These are phyloP conservation scores for Ganoderma lingzhi DNA, from an alignment of 1,284 basidiomycete genomes.

Conservation along the genomic window DNA sequence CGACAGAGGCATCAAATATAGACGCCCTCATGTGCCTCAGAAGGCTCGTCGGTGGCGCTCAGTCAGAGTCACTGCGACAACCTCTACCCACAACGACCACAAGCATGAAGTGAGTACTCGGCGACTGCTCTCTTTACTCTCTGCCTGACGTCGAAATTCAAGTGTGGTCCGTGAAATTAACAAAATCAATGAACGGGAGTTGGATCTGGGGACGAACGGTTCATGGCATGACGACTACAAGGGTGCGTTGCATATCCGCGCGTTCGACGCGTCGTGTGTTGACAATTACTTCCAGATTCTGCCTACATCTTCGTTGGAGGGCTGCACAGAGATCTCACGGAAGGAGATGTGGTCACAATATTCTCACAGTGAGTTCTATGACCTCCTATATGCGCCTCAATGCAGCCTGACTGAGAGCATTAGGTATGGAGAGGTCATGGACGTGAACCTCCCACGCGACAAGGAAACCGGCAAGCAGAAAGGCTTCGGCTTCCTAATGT, in stretches of 20 bases:
- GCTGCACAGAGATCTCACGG: constrained; percentile 86
- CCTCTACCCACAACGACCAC: constrained; percentile 19
- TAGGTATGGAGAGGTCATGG: constrained; percentile 95
- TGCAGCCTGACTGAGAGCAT: neutral
- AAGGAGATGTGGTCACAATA: constrained; percentile 97
- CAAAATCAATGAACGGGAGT: constrained; percentile 91
- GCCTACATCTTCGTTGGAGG: constrained; percentile 96
- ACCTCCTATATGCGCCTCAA: neutral
- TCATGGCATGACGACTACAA: constrained; percentile 99
- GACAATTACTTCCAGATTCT: constrained; percentile 66
- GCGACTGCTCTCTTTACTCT: neutral
- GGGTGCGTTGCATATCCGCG: constrained; percentile 50
- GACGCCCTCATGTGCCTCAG: constrained; percentile 32
- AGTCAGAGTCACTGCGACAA: constrained; percentile 1
- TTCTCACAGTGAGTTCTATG: constrained; percentile 86
- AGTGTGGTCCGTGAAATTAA: constrained; percentile 95
- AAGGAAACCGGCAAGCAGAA: constrained; percentile 88
- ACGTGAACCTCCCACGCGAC: constrained; percentile 94
- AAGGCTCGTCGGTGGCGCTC: neutral
- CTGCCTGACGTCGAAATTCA: constrained; percentile 18
- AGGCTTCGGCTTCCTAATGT: constrained; percentile 99
- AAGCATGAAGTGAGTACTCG: constrained; percentile 71
- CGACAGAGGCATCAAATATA: constrained; percentile 13
- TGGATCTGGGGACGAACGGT: constrained; percentile 80
- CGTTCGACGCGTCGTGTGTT: constrained; percentile 10